Evolutionary conservation across 805 yeast genomes (phyloP).

Genomic region (Ogataea dorogensis): DNA sequence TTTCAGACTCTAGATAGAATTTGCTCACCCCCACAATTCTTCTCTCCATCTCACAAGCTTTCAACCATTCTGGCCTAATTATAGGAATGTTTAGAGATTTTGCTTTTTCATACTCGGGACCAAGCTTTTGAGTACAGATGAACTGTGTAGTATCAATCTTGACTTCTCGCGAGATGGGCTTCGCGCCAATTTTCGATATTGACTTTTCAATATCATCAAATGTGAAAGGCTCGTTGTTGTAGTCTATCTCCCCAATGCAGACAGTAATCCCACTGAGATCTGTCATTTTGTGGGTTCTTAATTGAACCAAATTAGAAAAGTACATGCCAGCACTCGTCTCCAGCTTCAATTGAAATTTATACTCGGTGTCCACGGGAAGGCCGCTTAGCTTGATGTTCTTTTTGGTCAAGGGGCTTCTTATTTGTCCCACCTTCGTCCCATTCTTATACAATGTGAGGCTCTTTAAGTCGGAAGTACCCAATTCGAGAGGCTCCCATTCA

Average conservation of each 20-base stretch:
- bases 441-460: conserved; percentile 77
- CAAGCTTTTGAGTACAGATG: conserved; percentile 67
- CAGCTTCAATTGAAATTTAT: conserved; percentile 74
- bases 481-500: conserved; percentile 85
- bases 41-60: conserved; percentile 87
- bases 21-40: conserved; percentile 91
- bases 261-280: conserved; percentile 90
- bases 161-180: conserved; percentile 69
- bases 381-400: conserved; percentile 88
- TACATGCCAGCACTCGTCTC: conserved; percentile 90
- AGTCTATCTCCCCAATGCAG: conserved; percentile 79
- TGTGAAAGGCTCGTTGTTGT: conserved; percentile 45
- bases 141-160: conserved; percentile 93
- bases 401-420: conserved; percentile 78
- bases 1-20: conserved; percentile 62
- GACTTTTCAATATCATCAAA: conserved; percentile 61
- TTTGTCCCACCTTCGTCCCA: conserved; percentile 67
- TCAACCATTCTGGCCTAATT: conserved; percentile 94
- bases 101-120: conserved; percentile 72
- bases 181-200: conserved; percentile 75
- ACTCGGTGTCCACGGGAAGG: conserved; percentile 79
- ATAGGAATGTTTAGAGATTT: conserved; percentile 85
- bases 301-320: conserved; percentile 61
- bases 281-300: conserved; percentile 93
- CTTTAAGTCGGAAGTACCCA: conserved; percentile 80